phyloP scores from a whole-genome alignment of 2,329 filamentous ascomycete genomes.

The Leptodontidium sp. region DNA sequence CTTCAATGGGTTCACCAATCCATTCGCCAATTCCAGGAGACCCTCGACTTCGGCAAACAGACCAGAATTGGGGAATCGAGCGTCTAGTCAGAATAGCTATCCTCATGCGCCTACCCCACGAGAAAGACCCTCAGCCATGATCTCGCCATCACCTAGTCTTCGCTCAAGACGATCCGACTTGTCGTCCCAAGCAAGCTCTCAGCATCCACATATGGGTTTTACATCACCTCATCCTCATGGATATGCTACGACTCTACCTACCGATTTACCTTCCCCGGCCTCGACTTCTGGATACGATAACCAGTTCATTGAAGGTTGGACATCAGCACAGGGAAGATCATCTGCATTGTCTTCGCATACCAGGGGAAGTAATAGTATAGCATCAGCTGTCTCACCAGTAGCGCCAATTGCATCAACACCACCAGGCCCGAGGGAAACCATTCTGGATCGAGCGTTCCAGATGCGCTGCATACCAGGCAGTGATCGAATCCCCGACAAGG shows the following conservation, averaged over 20 bases:
- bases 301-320: slow-evolving; percentile 69
- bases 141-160: slow-evolving; percentile 66
- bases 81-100: slow-evolving; percentile 50
- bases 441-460: slow-evolving; percentile 72
- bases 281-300: slow-evolving; percentile 61
- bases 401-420: slow-evolving; percentile 49
- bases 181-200: slow-evolving; percentile 52
- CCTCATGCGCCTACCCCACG: slow-evolving; percentile 43
- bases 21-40: slow-evolving; percentile 40
- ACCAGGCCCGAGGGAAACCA: slow-evolving; percentile 67
- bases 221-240: slow-evolving; percentile 54
- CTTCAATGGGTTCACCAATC: slow-evolving; percentile 45
- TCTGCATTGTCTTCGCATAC: slow-evolving; percentile 64
- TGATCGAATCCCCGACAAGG: slow-evolving; percentile 54
- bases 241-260: slow-evolving; percentile 60
- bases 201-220: slow-evolving; percentile 56
- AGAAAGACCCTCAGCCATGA: slow-evolving; percentile 57
- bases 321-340: slow-evolving; percentile 64
- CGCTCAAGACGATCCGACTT: slow-evolving; percentile 69
- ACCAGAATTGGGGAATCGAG: slow-evolving; percentile 55
- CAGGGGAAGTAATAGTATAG: slow-evolving; percentile 61
- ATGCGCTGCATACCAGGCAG: slow-evolving; percentile 69
- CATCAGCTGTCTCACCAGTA: slow-evolving; percentile 54
- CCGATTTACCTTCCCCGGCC: slow-evolving; percentile 65
- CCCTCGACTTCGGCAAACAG: slow-evolving; percentile 32